phyloP scores from a whole-genome alignment of 2,329 filamentous ascomycete genomes.

The Bipolaris oryzae region DNA sequence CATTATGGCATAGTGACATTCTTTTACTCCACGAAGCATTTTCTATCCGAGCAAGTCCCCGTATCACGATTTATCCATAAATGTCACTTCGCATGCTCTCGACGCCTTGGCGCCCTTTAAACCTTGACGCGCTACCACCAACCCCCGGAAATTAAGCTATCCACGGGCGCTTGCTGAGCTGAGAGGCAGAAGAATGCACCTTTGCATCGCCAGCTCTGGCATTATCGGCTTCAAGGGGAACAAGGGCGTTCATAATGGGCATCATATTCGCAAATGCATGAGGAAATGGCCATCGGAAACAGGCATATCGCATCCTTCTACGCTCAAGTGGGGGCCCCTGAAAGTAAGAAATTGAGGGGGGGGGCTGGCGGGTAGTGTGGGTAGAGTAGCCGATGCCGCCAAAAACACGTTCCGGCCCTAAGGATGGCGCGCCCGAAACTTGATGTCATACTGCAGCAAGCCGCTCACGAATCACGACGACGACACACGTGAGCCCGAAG shows the following conservation, averaged over 20 bases:
- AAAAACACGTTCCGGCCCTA: conserved; percentile 8
- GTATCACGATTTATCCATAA: conserved; percentile 3
- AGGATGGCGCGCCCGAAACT: conserved; percentile 11
- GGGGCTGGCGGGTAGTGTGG: conserved; percentile 24
- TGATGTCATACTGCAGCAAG: conserved; percentile 31
- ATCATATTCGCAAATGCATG: conserved; percentile 1
- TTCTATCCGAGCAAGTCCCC: conserved; percentile 2
- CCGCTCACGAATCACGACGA: conserved; percentile 25
- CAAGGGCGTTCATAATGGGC: background rate
- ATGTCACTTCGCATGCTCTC: conserved; percentile 10
- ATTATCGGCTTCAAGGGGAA: background rate
- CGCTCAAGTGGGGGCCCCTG: conserved; percentile 22
- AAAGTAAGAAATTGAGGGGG: conserved; percentile 24
- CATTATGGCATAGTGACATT: conserved; percentile 12
- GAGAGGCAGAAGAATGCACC: background rate
- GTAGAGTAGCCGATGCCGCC: conserved; percentile 23
- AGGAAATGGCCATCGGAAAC: conserved; percentile 4
- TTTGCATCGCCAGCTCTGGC: background rate
- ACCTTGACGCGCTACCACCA: conserved; percentile 4
- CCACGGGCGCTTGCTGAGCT: background rate
- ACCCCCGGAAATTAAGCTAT: conserved; percentile 8
- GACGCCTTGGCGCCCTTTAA: conserved; percentile 6
- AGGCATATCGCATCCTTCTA: conserved; percentile 1
- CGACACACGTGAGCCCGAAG: conserved; percentile 14
- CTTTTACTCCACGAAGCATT: background rate